Evolutionary conservation across 192 early-diverging fungal species (phyloP).

Genomic region (Coemansia sp.): DNA sequence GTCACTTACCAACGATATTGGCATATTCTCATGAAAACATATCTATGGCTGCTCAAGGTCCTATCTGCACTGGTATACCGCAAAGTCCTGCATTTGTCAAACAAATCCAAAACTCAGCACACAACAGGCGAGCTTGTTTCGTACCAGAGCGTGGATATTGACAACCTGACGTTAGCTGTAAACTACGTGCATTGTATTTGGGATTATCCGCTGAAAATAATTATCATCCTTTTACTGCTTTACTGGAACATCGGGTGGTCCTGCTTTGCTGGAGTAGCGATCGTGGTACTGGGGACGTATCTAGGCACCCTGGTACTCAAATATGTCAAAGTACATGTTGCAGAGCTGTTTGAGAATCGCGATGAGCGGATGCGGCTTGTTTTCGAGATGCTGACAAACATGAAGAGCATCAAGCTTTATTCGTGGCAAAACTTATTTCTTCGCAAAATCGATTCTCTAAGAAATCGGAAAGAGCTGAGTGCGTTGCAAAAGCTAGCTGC

Average conservation of each 20-base stretch:
- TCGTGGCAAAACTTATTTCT: conserved; percentile 62
- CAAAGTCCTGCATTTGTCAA: conserved; percentile 24
- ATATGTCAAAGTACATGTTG: conserved; percentile 1
- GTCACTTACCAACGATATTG: conserved; percentile 51
- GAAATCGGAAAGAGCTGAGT: conserved; percentile 73
- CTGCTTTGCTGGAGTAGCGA: conserved; percentile 5
- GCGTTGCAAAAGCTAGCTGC: conserved; percentile 76
- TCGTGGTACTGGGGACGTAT: conserved; percentile 8
- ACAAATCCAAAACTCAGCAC: conserved; percentile 62
- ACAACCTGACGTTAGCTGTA: conserved; percentile 10
- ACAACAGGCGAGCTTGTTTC: conserved; percentile 76
- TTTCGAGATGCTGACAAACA: conserved; percentile 55
- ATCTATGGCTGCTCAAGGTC: conserved; percentile 65
- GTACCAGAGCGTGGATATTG: conserved; percentile 64
- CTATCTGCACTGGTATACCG: conserved; percentile 20
- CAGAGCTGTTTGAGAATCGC: conserved; percentile 44
- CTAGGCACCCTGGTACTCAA: conserved; percentile 61
- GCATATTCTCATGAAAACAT: conserved; percentile 74
- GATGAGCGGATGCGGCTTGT: conserved; percentile 62
- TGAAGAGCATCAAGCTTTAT: conserved; percentile 65
- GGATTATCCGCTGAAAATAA: conserved; percentile 15
- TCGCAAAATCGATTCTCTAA: conserved; percentile 58
- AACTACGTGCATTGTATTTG: conserved; percentile 44
- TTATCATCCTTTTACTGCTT: conserved; percentile 14
- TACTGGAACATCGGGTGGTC: conserved; percentile 24